Evolutionary conservation across 164 flowering plant genomes (phyloP).

Genomic region (Kingdonia uniflora): DNA sequence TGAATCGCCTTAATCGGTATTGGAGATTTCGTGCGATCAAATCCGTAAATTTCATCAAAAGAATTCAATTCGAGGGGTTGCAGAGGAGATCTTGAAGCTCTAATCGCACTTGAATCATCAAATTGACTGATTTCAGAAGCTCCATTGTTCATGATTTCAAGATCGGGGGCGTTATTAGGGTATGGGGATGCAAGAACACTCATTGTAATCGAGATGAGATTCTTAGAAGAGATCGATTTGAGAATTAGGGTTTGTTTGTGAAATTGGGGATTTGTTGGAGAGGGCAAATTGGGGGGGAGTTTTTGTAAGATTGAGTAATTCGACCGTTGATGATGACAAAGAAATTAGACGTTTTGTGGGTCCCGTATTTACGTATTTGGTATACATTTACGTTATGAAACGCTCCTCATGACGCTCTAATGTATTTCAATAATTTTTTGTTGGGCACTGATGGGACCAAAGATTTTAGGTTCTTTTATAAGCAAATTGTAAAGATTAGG

Average conservation of each 20-base stretch:
- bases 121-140: conserved; percentile 57
- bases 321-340: conserved; percentile 51
- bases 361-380: conserved; percentile 28
- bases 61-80: conserved; percentile 23
- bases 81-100: conserved; percentile 11
- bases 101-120: conserved; percentile 16
- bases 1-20: no score
- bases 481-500: no score
- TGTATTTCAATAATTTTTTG: no score
- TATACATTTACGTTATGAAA: conserved; percentile 32
- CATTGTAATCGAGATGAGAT: conserved; percentile 17
- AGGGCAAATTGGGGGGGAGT: neutral
- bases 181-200: conserved; percentile 40
- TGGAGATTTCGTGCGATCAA: conserved; percentile 19
- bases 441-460: no score
- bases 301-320: conserved; percentile 16
- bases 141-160: conserved; percentile 76
- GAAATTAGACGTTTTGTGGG: conserved; percentile 29
- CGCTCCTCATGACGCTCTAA: conserved; percentile 53
- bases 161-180: conserved; percentile 25
- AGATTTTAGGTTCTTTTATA: no score
- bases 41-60: conserved; percentile 53
- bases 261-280: neutral
- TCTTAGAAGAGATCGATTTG: neutral
- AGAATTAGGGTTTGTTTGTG: neutral